These are phyloP conservation scores for Starmera quercuum DNA, from an alignment of 805 yeast species.

Conservation along the genomic window DNA sequence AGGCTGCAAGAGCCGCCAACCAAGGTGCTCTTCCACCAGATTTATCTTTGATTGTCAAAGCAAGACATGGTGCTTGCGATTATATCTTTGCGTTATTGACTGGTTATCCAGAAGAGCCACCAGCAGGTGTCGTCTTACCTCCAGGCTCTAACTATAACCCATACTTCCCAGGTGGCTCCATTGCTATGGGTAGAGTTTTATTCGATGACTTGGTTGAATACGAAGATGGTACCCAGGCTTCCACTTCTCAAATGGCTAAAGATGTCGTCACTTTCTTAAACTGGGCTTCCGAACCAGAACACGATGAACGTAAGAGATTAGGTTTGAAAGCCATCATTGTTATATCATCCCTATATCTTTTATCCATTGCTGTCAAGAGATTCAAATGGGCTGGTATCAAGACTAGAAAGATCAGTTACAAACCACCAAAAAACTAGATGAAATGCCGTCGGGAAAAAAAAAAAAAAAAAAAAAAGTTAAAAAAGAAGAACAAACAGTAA, in stretches of 20 bases:
- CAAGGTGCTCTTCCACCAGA: conserved; percentile 99
- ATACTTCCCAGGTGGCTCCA: conserved; percentile 99
- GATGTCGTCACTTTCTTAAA: conserved; percentile 92
- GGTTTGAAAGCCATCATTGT: conserved; percentile 90
- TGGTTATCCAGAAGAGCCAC: conserved; percentile 98
- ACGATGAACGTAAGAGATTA: conserved; percentile 93
- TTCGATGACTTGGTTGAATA: conserved; percentile 96
- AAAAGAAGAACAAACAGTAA: not conserved
- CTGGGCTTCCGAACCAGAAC: conserved; percentile 99
- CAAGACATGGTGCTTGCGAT: conserved; percentile 97
- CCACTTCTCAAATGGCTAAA: conserved; percentile 99
- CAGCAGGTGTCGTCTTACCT: conserved; percentile 92
- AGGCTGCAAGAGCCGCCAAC: conserved; percentile 99
- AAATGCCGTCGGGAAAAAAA: not conserved
- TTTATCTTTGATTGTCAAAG: conserved; percentile 93
- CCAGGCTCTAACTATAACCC: conserved; percentile 98
- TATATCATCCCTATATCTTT: conserved; percentile 67
- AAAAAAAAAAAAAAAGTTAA: not conserved
- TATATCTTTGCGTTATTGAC: conserved; percentile 92
- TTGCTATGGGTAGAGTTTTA: conserved; percentile 98
- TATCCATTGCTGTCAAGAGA: conserved; percentile 89
- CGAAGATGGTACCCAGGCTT: conserved; percentile 98
- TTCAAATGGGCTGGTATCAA: conserved; percentile 97
- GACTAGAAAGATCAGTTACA: conserved; percentile 88
- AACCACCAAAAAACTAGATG: conserved; percentile 73